These are phyloP conservation scores for Aspergillus melleus DNA, from an alignment of 2,329 filamentous ascomycete species.

Conservation along the genomic window DNA sequence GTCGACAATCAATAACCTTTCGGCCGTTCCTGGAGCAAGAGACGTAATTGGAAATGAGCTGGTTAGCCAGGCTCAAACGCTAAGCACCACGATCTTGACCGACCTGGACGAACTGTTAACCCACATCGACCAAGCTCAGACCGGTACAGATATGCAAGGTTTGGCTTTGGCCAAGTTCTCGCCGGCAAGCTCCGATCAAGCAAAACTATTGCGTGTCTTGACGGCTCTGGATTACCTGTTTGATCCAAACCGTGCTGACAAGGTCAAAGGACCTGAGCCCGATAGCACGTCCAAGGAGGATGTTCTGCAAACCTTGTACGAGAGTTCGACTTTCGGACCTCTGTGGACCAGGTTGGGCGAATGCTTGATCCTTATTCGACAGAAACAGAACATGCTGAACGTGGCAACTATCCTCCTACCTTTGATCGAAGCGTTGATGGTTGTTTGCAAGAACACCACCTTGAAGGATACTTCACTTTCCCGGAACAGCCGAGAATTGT, in stretches of 20 bases:
- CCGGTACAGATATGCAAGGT: constrained; percentile 92
- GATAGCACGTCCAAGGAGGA: constrained; percentile 72
- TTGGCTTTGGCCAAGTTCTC: constrained; percentile 94
- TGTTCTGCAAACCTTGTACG: constrained; percentile 82
- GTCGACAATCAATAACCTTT: constrained; percentile 97
- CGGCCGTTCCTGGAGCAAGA: constrained; percentile 86
- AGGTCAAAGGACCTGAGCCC: constrained; percentile 53
- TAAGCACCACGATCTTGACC: constrained; percentile 80
- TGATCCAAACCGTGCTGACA: constrained; percentile 69
- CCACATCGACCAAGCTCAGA: constrained; percentile 82
- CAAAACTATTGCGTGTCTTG: constrained; percentile 87
- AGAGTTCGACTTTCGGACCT: constrained; percentile 83
- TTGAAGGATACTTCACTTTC: constrained; percentile 64
- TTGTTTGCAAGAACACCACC: constrained; percentile 97
- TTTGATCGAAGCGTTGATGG: constrained; percentile 95
- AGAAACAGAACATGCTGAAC: constrained; percentile 93
- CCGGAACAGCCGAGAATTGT: constrained; percentile 63
- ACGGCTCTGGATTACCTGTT: constrained; percentile 96
- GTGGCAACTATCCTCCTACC: constrained; percentile 94
- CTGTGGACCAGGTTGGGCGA: constrained; percentile 92
- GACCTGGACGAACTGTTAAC: constrained; percentile 83
- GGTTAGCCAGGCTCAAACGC: constrained; percentile 77
- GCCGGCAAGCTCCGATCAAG: constrained; percentile 91
- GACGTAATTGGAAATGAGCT: constrained; percentile 90
- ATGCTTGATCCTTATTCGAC: constrained; percentile 81